phyloP scores from a whole-genome alignment of 805 yeast species.

The Ogataea saltuana region DNA sequence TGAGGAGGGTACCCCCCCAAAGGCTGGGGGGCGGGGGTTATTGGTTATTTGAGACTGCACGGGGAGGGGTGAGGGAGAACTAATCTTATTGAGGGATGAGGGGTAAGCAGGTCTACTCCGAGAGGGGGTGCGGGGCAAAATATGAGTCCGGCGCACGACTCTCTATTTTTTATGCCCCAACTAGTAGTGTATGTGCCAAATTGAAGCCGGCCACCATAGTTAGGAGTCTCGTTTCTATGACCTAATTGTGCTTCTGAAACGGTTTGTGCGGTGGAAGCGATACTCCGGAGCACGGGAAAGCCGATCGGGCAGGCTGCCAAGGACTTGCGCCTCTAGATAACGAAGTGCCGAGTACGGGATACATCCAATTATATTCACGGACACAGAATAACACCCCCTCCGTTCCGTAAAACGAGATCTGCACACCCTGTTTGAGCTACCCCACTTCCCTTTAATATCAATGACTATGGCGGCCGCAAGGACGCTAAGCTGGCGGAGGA shows the following conservation, averaged over 20 bases:
- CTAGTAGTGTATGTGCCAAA: neutral
- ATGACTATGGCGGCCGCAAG: constrained; percentile 5
- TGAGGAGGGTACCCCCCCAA: too few species aligned
- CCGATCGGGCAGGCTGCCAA: neutral
- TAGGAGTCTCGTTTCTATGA: neutral
- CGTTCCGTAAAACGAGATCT: too few species aligned
- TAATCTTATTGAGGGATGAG: constrained; percentile 3
- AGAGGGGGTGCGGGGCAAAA: constrained; percentile 12
- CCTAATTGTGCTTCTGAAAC: constrained; percentile 2
- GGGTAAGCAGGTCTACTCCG: constrained; percentile 9
- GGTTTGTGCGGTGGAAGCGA: constrained; percentile 1
- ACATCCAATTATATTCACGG: too few species aligned
- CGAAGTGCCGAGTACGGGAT: neutral
- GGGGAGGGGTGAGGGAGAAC: constrained; percentile 6
- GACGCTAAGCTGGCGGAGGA: constrained; percentile 3
- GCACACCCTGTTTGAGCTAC: constrained; percentile 4
- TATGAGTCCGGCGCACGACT: constrained; percentile 5
- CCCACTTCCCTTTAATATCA: constrained; percentile 5
- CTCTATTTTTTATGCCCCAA: neutral
- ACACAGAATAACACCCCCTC: constrained; percentile 1
- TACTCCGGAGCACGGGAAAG: constrained; percentile 4
- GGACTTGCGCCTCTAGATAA: neutral
- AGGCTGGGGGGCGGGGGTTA: too few species aligned
- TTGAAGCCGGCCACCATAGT: too few species aligned
- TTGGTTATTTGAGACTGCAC: neutral